Base-by-base conservation (phyloP, 1,284 basidiomycete genomes). In the Fomes fomentarius region DNA sequence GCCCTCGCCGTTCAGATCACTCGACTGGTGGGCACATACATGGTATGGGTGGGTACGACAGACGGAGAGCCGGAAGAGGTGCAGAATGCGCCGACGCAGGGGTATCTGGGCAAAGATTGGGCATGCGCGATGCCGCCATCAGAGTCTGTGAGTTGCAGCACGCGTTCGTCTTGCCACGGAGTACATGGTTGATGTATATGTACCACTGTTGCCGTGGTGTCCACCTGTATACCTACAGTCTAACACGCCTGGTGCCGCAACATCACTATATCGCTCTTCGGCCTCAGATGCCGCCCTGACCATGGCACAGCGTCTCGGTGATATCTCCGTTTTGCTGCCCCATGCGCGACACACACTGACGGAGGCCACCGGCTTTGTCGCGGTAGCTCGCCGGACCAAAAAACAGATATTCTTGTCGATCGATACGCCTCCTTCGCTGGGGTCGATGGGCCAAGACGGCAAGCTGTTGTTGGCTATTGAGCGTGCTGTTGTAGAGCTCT, bases 281-380 rank as follows among this genome's bases (percentile, higher is more conserved):
- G 75, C 76, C 46, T 82, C 83, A 31, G 91, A 92, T 66, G 73
- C 81, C 25, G 83, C 90, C 38, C 71, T 85, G 54, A 75, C 85
- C 37, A 91, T 93, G 85, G 83, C 89, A 43, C 86, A 86, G 71
- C 81, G 91, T 61, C 76, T 94, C 66, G 90, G 91, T 93, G 74
- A 76, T 79, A 72, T 46, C 47, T 40, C 56, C 46, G 25, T 31
- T 48, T 28, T 22, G 12, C 31, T 41, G 24, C 10, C 34, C 22
- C 53, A 52, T 49, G 33, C 52, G 37, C 46, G 45, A 47, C 51
- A 46, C 50, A 42, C 52, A 55, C 63, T 64, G 54, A 62, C 62
- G 52, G 46, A 47, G 43, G 46, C 53, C 35, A 47, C 40, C 56
- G 55, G 50, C 40, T 35, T 48, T 40, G 21, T 50, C 43, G 58